Conservation (phyloP, 441 rosid genomes). For the Hura crepitans region DNA sequence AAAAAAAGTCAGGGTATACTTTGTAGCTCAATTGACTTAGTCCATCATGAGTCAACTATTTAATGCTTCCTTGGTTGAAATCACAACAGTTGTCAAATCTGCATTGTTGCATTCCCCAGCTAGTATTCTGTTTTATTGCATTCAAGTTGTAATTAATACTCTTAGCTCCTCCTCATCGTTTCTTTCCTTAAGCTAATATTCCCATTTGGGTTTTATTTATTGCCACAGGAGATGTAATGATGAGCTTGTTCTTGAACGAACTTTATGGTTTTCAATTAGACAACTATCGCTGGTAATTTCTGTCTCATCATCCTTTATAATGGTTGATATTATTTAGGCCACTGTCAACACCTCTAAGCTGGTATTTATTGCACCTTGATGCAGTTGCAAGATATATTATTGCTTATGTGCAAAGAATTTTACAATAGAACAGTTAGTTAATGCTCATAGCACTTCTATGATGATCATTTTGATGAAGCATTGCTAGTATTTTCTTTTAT, state of each 20-base stretch:
- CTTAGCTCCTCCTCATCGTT: neutral
- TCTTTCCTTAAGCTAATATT: constrained; percentile 1
- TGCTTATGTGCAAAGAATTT: constrained; percentile 5
- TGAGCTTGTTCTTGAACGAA: constrained; percentile 95
- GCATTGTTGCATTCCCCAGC: neutral
- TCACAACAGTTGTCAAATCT: neutral
- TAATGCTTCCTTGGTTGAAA: neutral
- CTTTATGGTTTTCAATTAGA: constrained; percentile 97
- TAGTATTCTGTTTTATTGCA: neutral
- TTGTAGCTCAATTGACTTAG: neutral
- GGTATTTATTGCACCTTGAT: neutral
- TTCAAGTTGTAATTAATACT: neutral
- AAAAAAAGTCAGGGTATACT: neutral
- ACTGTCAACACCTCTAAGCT: constrained; percentile 6
- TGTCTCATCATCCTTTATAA: neutral
- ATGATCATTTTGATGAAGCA: constrained; percentile 2
- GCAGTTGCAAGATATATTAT: neutral
- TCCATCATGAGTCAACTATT: neutral
- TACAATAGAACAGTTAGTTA: constrained; percentile 2
- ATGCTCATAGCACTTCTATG: neutral
- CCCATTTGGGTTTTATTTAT: constrained; percentile 11
- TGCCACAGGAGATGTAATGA: constrained; percentile 76
- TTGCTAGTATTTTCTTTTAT: neutral
- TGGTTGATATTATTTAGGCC: constrained; percentile 4
- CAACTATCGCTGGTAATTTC: constrained; percentile 79